Evolutionary conservation across 805 yeast species (phyloP).

Genomic region (Hanseniaspora meyeri): DNA sequence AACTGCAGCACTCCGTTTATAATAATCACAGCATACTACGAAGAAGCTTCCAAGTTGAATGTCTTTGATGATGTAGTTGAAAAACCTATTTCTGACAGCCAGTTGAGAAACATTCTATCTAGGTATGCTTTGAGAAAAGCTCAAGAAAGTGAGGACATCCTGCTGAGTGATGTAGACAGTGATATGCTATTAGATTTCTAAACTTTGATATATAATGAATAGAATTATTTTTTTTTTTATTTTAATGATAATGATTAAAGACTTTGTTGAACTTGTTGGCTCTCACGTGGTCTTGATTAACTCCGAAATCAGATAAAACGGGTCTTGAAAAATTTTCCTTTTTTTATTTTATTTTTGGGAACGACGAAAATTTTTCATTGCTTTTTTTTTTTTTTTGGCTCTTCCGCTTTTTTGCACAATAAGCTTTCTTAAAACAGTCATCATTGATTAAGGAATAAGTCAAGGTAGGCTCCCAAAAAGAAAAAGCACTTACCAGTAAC

Average conservation of each 20-base stretch:
- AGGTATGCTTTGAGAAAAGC: slow-evolving; percentile 25
- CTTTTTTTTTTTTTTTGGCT: not conserved
- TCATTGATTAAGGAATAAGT: not conserved
- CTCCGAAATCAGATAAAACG: too few relatives aligned
- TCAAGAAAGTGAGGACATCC: slow-evolving; percentile 25
- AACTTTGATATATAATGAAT: not conserved
- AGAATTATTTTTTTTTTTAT: not conserved
- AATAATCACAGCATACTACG: slow-evolving; percentile 58
- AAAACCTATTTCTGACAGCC: slow-evolving; percentile 41
- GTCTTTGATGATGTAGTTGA: slow-evolving; percentile 59
- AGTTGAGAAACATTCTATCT: slow-evolving; percentile 22
- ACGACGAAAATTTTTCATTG: not conserved
- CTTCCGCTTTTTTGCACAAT: not conserved
- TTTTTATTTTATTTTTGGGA: not conserved
- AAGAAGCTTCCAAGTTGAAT: slow-evolving; percentile 46
- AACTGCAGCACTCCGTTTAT: slow-evolving; percentile 68
- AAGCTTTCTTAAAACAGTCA: not conserved
- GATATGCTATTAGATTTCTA: slow-evolving; percentile 6
- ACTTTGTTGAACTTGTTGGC: too few relatives aligned
- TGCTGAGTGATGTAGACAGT: slow-evolving; percentile 26
- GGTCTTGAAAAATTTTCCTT: not conserved
- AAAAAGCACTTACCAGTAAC: not conserved
- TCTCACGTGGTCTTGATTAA: too few relatives aligned
- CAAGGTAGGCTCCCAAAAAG: not conserved
- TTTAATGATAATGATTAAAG: not conserved